Evolutionary conservation across 305 asterid species (phyloP).

Genomic region (Fraxinus platypoda): DNA sequence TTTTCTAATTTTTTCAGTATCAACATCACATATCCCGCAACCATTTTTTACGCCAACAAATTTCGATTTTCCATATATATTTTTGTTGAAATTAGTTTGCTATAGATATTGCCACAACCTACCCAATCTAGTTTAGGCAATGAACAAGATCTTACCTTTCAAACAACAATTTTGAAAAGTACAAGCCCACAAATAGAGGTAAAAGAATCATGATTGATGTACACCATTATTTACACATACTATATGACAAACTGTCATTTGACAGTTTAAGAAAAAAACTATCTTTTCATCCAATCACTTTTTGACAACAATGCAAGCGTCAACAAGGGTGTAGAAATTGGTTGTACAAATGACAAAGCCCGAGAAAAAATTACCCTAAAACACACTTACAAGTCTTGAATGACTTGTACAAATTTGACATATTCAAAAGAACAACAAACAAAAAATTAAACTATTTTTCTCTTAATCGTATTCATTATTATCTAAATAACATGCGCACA

Average conservation of each 20-base stretch:
- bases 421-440: background rate
- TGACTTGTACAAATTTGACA: background rate
- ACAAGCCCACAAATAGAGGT: constrained; percentile 1
- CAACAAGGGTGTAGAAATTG: no score
- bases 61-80: background rate
- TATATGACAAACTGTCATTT: no score
- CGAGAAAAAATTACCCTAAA: background rate
- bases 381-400: constrained; percentile 6
- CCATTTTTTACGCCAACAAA: background rate
- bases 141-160: constrained; percentile 19
- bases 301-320: no score
- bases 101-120: background rate
- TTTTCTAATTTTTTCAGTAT: background rate
- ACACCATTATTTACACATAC: no score
- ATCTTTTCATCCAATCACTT: no score
- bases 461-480: background rate
- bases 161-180: background rate
- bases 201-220: background rate
- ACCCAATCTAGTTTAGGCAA: background rate
- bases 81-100: background rate
- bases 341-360: no score
- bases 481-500: constrained; percentile 6
- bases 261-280: no score
- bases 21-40: background rate
- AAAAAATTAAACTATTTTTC: background rate